Evolutionary conservation across 2,329 filamentous ascomycete genomes (phyloP), one percentile per base, ranked within the genome.

Genomic region (Ophiostoma australiae): DNA sequence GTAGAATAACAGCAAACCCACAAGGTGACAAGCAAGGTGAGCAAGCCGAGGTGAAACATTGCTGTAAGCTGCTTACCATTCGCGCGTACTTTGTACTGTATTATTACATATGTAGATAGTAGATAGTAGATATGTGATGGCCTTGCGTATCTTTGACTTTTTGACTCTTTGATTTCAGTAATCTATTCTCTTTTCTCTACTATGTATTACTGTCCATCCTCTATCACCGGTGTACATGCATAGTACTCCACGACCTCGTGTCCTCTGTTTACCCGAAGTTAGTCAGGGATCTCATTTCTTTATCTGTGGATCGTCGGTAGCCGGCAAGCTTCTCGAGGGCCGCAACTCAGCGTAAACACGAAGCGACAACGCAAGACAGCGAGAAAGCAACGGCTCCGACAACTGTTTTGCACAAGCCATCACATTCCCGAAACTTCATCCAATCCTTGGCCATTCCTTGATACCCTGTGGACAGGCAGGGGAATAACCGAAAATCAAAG

Each of bases 291-390:
- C 52, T 58, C 52, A 58, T 58, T 58, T 58, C 52, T 27, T 58
- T 58, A 17, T 58, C 10, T 58, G 52, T 58, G 52, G 52, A 58
- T 58, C 52, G 52, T 58, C 52, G 52, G 52, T 27, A 58, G 17
- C n/a, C 52, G 52, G n/a, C 52, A 58, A 58, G 52, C n/a, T 31
- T 23, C 52, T 27, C 17, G 52, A n/a, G 13, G 44, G 27, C 27
- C 27, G 1, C 27, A 31, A 3, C 27, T 31, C 27, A 31, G 3
- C 27, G 27, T 31, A 31, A 31, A 31, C 27, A 31, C 1, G 27
- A 31, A 1, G 27, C 27, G 27, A 31, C 39, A 8, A 48, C 7
- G 17, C 44, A 48, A 48, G 44, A 17, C 6, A 48, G 15, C 44
- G n/a, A 48, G 17, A 15, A 48, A 48, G 39, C 5, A 48, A 48